Evolutionary conservation across 176 grass and related monocot species (phyloP).

Genomic region (Rhynchospora pubera): DNA sequence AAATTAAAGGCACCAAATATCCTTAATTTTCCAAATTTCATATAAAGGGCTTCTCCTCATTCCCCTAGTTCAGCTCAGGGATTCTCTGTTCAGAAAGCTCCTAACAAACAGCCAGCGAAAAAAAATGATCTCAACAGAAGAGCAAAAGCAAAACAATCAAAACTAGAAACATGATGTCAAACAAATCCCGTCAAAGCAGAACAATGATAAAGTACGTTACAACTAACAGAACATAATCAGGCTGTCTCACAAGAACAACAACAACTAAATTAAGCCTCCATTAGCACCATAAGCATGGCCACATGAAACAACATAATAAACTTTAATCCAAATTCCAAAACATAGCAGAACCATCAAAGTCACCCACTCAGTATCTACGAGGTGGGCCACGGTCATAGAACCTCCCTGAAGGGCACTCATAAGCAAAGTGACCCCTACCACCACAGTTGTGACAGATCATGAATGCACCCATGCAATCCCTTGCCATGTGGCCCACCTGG

Average conservation of each 20-base stretch:
- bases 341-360: neutral
- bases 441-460: constrained; percentile 94
- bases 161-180: neutral
- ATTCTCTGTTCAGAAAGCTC: neutral
- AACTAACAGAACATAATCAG: neutral
- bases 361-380: constrained; percentile 44
- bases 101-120: neutral
- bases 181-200: neutral
- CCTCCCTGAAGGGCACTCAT: constrained; percentile 84
- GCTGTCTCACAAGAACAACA: neutral
- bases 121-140: neutral
- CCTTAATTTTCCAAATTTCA: neutral
- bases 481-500: constrained; percentile 86
- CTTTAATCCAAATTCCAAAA: neutral
- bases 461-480: constrained; percentile 87
- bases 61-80: neutral
- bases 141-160: neutral
- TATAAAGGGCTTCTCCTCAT: neutral
- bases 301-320: neutral
- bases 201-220: neutral
- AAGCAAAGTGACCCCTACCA: constrained; percentile 89
- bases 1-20: neutral
- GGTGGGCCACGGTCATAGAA: constrained; percentile 49
- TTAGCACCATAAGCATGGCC: neutral
- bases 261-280: neutral